Base-by-base conservation (phyloP, 768 basidiomycete genomes). In the Lentinula boryana region DNA sequence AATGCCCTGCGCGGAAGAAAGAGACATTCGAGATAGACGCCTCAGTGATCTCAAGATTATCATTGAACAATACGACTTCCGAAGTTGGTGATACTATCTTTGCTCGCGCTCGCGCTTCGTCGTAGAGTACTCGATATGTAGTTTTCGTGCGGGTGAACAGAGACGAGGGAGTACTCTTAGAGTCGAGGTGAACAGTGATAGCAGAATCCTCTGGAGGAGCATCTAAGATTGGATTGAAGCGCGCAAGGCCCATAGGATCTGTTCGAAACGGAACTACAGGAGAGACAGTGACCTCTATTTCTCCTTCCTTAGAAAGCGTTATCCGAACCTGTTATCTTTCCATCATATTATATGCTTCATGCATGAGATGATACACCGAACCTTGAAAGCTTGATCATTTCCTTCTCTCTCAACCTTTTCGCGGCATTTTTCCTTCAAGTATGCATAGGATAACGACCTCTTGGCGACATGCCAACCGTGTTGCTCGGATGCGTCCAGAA, bases 11-110 rank as follows among this genome's bases (percentile, higher is more conserved):
- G 12, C 87, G 84, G 64, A 78, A 81, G 62, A 92, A 81, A 1
- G 89, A 88, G 56, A 92, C 72, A 64, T 92, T 93, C 69, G 79
- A 85, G 50, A 89, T 83, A 33, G 86, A 83, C 1, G 87, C 76
- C 68, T 93, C 91, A 49, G 80, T 88, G 58, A 89, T 68, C 16
- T 74, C 67, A 2, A 73, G 72, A 2, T 75, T 68, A 0, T 75
- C 41, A 65, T 86, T 87, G 74, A 82, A 85, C 57, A 93, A 69
- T 31, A 93, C 69, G 2, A 92, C 85, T 65, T 93, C 91, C 44
- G 74, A 70, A 40, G 67, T 56, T 15, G 70, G 68, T 0, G 70
- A 68, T 16, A 70, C 54, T 1, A 72, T 63, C 7, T 76, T 74
- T 50, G 75, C 80, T 46, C 90, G 82, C 1, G 67, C 64, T n/a